phyloP scores from a whole-genome alignment of 306 rosid genomes.

The Clitoria ternatea region DNA sequence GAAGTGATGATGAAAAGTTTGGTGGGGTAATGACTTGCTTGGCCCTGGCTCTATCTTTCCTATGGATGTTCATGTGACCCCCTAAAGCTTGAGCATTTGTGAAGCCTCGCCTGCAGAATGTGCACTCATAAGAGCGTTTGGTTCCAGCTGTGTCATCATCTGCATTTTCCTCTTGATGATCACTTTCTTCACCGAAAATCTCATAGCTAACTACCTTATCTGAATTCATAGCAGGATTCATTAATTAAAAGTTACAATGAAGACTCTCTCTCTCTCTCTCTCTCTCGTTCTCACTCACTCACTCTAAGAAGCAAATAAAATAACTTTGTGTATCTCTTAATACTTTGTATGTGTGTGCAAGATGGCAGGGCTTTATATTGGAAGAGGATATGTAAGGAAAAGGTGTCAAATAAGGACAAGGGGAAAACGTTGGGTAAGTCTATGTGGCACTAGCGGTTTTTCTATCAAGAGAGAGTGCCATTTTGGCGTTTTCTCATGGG shows the following conservation, averaged over 20 bases:
- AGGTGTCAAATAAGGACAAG: slow-evolving; percentile 39
- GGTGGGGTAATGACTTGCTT: slow-evolving; percentile 27
- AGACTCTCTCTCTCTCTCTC: not conserved
- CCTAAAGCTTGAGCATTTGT: slow-evolving; percentile 95
- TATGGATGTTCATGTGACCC: slow-evolving; percentile 93
- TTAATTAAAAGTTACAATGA: too few species aligned
- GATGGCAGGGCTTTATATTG: slow-evolving; percentile 37
- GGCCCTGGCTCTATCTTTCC: slow-evolving; percentile 73
- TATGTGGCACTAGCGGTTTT: slow-evolving; percentile 40
- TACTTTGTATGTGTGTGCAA: not conserved
- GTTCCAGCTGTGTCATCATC: slow-evolving; percentile 10
- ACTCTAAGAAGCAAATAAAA: not conserved
- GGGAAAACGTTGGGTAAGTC: slow-evolving; percentile 36
- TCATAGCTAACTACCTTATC: slow-evolving; percentile 21
- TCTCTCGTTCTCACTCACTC: too few species aligned
- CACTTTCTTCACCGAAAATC: slow-evolving; percentile 47
- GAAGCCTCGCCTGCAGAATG: slow-evolving; percentile 90
- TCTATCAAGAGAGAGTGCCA: slow-evolving; percentile 8
- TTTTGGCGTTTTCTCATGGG: slow-evolving; percentile 53
- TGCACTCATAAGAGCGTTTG: slow-evolving; percentile 70
- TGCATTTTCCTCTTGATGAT: slow-evolving; percentile 22
- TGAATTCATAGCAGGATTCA: slow-evolving; percentile 4
- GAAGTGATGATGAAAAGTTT: not conserved
- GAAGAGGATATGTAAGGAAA: slow-evolving; percentile 9
- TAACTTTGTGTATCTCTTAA: not conserved